These are phyloP conservation scores for Aspergillaceae sp. DNA, from an alignment of 2,329 filamentous ascomycete genomes.

Conservation along the genomic window DNA sequence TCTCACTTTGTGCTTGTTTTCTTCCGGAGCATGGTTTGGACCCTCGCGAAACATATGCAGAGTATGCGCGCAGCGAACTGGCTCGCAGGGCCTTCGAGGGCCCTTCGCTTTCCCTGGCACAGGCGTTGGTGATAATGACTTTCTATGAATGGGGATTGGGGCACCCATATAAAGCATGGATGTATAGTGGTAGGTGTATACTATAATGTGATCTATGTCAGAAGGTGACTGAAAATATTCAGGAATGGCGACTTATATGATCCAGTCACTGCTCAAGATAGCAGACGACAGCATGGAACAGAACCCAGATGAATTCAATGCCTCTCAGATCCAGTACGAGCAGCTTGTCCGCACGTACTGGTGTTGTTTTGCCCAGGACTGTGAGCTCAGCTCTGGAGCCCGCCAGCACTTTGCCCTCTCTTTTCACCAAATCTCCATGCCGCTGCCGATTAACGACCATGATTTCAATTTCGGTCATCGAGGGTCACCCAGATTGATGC, in stretches of 20 bases:
- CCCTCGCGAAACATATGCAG: conserved; percentile 22
- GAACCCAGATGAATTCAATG: conserved; percentile 25
- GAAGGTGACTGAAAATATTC: conserved; percentile 1
- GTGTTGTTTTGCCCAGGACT: conserved; percentile 32
- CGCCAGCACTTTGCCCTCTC: conserved; percentile 30
- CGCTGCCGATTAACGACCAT: conserved; percentile 27
- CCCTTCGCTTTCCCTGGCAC: conserved; percentile 27
- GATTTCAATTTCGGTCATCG: conserved; percentile 27
- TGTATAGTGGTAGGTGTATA: conserved; percentile 27
- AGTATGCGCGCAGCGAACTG: conserved; percentile 24
- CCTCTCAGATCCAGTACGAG: conserved; percentile 27
- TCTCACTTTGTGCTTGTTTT: conserved; percentile 28
- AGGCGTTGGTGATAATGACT: conserved; percentile 29
- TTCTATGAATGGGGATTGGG: conserved; percentile 31
- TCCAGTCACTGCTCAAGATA: conserved; percentile 28
- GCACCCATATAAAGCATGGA: conserved; percentile 30
- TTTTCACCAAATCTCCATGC: conserved; percentile 29
- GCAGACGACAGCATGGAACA: conserved; percentile 32
- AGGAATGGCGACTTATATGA: conserved; percentile 34
- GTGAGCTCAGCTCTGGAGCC: conserved; percentile 29
- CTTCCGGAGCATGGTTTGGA: conserved; percentile 17
- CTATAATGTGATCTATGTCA: not conserved
- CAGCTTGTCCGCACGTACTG: conserved; percentile 32
- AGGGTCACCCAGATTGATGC: conserved; percentile 18
- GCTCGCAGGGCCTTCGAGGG: conserved; percentile 24